Evolutionary conservation across 208 protist genomes (phyloP).

Genomic region (Strigomonas culicis): DNA sequence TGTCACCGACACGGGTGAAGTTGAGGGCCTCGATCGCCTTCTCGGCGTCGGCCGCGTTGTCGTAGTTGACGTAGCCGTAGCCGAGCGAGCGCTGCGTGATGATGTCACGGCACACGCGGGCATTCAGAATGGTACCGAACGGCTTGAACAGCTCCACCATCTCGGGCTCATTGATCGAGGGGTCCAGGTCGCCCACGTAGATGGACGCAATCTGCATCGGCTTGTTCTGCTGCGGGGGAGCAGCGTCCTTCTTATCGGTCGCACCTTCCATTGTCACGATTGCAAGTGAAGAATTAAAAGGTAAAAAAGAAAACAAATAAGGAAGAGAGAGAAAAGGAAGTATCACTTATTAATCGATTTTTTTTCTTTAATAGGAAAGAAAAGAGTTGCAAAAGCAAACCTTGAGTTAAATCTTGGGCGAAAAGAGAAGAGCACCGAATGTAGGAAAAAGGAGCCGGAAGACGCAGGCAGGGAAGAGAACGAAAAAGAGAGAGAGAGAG

Average conservation of each 20-base stretch:
- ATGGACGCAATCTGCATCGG: conserved; percentile 94
- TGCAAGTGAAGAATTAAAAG: conserved; percentile 3
- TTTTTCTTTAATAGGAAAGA: conserved; percentile 18
- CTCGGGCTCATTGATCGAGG: conserved; percentile 87
- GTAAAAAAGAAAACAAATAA: conserved; percentile 19
- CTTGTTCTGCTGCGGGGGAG: conserved; percentile 26
- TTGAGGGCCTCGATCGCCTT: conserved; percentile 98
- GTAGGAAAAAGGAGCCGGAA: conserved; percentile 1
- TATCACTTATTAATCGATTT: conserved; percentile 17
- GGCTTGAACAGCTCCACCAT: conserved; percentile 98
- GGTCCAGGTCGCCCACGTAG: conserved; percentile 98
- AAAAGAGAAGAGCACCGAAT: background rate
- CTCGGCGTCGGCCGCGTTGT: conserved; percentile 94
- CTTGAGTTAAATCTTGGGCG: background rate
- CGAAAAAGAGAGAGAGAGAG: conserved; percentile 20
- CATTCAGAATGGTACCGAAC: conserved; percentile 97
- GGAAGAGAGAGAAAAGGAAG: conserved; percentile 14
- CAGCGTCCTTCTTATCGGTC: too few relatives aligned
- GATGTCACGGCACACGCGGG: conserved; percentile 98
- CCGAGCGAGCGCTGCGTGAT: conserved; percentile 97
- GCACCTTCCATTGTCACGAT: too few relatives aligned
- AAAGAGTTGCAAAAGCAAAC: conserved; percentile 2
- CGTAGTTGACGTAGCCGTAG: conserved; percentile 99
- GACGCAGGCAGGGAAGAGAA: too few relatives aligned
- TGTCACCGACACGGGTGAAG: conserved; percentile 94